Percentiles rank a stretch among this genome's conserved stretches.
These are phyloP conservation scores for Coccomyxa subellipsoidea DNA, from an alignment of 163 green algal genomes.

Conservation along the genomic window DNA sequence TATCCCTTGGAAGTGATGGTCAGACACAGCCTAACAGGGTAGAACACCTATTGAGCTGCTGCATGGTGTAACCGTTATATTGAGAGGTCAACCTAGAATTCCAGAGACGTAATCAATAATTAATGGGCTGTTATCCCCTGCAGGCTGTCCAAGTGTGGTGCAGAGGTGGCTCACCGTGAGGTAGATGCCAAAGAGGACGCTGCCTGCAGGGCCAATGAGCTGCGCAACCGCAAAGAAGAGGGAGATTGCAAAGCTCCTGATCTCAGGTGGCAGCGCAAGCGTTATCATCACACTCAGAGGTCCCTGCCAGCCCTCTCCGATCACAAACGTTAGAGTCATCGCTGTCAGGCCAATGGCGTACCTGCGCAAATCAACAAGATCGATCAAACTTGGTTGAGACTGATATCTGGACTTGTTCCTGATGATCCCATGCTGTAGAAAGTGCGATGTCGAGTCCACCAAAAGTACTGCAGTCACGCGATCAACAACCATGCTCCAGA, in stretches of 20 bases:
- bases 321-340: neutral
- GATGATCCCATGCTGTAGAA: neutral
- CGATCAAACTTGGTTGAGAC: neutral
- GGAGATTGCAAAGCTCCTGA: neutral
- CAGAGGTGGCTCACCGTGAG: neutral
- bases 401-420: neutral
- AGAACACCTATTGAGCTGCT: neutral
- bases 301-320: neutral
- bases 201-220: neutral
- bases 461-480: too few species aligned
- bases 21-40: neutral
- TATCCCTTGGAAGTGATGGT: neutral
- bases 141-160: neutral
- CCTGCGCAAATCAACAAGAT: neutral
- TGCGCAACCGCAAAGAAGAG: neutral
- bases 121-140: neutral
- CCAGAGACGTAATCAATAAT: neutral
- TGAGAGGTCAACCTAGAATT: neutral
- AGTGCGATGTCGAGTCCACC: too few species aligned
- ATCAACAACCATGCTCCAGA: too few species aligned
- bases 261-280: neutral
- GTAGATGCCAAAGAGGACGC: constrained; percentile 4
- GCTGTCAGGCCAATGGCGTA: constrained; percentile 5
- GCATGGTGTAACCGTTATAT: neutral
- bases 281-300: neutral